Percentiles rank a stretch among this genome's conserved stretches.
Conservation (phyloP, 2,329 filamentous ascomycete species). For the Fusarium mundagurra region DNA sequence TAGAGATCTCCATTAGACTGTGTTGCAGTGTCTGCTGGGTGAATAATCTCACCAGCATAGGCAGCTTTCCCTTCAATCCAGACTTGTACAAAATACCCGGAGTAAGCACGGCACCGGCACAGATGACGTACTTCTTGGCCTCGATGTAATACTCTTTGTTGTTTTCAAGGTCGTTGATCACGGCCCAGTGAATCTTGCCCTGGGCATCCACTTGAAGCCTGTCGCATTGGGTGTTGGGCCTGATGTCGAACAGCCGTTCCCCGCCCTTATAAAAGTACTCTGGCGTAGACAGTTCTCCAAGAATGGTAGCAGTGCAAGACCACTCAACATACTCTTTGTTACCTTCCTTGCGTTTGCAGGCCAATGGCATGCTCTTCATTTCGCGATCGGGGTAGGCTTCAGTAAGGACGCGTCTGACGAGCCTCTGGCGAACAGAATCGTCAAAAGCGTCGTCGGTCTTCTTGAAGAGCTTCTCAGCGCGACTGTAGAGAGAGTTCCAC, state of each 20-base stretch:
- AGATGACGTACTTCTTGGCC: neutral
- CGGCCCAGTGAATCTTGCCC: neutral
- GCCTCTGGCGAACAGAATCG: neutral
- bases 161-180: neutral
- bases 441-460: neutral
- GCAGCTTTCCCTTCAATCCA: neutral
- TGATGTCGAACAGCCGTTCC: neutral
- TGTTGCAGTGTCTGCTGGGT: too few species aligned
- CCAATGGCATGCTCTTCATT: neutral
- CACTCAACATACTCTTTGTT: neutral
- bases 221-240: conserved; percentile 1
- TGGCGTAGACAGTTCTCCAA: neutral
- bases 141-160: neutral
- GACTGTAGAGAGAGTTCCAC: neutral
- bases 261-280: neutral
- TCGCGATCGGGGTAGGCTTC: neutral
- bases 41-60: too few species aligned
- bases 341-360: neutral
- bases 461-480: neutral
- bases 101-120: neutral
- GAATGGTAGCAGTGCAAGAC: conserved; percentile 9
- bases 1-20: too few species aligned
- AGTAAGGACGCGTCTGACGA: neutral
- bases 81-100: neutral
- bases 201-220: neutral